phyloP scores from a whole-genome alignment of 2,329 filamentous ascomycete genomes.

The Neurospora sp. region DNA sequence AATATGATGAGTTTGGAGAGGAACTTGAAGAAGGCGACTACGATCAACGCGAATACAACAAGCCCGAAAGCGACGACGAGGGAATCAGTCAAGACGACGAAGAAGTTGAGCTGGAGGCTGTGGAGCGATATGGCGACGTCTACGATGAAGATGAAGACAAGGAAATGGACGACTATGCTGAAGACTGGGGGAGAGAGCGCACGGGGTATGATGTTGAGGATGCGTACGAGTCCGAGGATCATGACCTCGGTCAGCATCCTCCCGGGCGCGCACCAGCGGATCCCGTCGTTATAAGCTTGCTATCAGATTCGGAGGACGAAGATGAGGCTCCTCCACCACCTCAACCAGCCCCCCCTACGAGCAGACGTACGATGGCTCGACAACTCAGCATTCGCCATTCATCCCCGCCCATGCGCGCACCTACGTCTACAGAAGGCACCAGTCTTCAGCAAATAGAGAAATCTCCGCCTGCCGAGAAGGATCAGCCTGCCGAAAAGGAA shows the following conservation, averaged over 20 bases:
- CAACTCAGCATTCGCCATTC: not conserved
- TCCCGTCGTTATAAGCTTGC: conserved; percentile 36
- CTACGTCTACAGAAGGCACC: not conserved
- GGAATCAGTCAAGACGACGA: conserved; percentile 15
- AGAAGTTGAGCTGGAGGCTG: conserved; percentile 13
- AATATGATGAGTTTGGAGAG: conserved; percentile 14
- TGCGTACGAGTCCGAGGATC: conserved; percentile 24
- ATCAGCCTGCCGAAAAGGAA: not conserved
- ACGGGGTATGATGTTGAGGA: conserved; percentile 17
- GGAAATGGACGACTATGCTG: conserved; percentile 17
- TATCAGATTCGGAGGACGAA: conserved; percentile 36
- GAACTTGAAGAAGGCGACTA: conserved; percentile 18
- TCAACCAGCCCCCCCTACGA: not conserved
- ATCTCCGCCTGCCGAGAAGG: not conserved
- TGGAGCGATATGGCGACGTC: conserved; percentile 13
- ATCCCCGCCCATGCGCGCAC: not conserved
- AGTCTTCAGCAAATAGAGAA: not conserved
- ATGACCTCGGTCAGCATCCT: conserved; percentile 11
- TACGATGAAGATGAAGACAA: conserved; percentile 19
- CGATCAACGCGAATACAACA: conserved; percentile 18
- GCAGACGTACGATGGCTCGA: not conserved
- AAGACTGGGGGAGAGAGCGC: conserved; percentile 14
- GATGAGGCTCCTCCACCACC: conserved; percentile 11
- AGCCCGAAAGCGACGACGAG: conserved; percentile 17
- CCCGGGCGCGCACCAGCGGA: conserved; percentile 11